Evolutionary conservation across 2,329 filamentous ascomycete genomes (phyloP).

Genomic region (Iodosphaeria phyllophila): DNA sequence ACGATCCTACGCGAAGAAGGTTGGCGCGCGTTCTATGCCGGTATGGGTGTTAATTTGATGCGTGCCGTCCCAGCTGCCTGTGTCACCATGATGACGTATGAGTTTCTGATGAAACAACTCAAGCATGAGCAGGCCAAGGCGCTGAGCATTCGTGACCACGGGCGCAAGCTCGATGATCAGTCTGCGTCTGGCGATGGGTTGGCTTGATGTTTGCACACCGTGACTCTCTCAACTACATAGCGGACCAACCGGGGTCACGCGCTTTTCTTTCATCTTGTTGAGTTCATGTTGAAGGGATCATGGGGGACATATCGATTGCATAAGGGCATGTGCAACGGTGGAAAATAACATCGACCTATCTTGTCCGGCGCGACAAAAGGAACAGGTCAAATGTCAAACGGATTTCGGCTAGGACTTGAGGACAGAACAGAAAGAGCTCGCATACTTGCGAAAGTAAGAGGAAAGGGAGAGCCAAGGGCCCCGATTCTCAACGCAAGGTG

Average conservation of each 20-base stretch:
- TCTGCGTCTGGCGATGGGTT: background rate
- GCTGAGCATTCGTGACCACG: slow-evolving; percentile 14
- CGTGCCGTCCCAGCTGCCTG: slow-evolving; percentile 87
- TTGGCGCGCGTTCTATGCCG: slow-evolving; percentile 91
- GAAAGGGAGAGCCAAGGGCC: too few relatives aligned
- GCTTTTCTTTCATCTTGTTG: background rate
- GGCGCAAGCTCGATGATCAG: background rate
- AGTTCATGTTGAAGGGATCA: background rate
- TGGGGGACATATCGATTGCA: too few relatives aligned
- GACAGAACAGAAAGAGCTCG: too few relatives aligned
- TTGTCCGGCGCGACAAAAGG: too few relatives aligned
- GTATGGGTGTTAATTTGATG: slow-evolving; percentile 95
- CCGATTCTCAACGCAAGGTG: too few relatives aligned
- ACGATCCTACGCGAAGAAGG: slow-evolving; percentile 83
- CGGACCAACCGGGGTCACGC: background rate
- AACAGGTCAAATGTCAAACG: too few relatives aligned
- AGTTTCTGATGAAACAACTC: slow-evolving; percentile 46
- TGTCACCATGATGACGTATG: slow-evolving; percentile 94
- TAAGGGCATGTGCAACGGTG: too few relatives aligned
- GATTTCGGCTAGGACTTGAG: too few relatives aligned
- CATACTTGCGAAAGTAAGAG: too few relatives aligned
- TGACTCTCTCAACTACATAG: background rate
- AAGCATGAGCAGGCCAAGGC: slow-evolving; percentile 23
- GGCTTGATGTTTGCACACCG: background rate
- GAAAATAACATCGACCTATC: too few relatives aligned